Conservation (phyloP, 148 eudicot genomes). For the Vaccinium vitisidaea region DNA sequence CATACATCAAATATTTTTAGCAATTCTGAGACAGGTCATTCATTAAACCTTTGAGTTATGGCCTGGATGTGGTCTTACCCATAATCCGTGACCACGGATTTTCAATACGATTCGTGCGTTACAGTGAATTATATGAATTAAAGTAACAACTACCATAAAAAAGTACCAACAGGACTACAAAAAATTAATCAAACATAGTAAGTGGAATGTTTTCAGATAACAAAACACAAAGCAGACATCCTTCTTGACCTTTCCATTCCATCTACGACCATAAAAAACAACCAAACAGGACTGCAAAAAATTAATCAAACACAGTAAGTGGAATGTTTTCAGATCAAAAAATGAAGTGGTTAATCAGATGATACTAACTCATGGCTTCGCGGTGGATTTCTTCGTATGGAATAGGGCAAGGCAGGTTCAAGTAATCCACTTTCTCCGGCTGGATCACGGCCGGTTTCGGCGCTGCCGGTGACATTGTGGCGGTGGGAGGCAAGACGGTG, state of each 20-base stretch:
- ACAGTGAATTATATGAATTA: neutral
- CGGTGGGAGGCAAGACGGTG: constrained; percentile 23
- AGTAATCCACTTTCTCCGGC: constrained; percentile 66
- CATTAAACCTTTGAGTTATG: neutral
- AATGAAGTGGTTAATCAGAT: neutral
- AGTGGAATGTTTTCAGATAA: no score
- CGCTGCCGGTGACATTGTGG: constrained; percentile 21
- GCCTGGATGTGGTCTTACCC: neutral
- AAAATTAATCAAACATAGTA: neutral
- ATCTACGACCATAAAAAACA: neutral
- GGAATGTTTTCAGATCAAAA: no score
- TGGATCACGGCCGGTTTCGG: constrained; percentile 26
- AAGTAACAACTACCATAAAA: neutral
- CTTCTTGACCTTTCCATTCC: neutral
- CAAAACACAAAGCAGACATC: neutral
- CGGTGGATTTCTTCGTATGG: constrained; percentile 90
- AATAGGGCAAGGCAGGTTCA: constrained; percentile 78
- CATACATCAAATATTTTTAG: no score
- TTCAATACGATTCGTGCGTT: neutral
- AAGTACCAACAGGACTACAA: neutral
- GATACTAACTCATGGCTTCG: constrained; percentile 75
- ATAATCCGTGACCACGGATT: neutral
- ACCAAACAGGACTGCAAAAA: neutral
- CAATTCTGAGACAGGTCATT: no score
- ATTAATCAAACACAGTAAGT: neutral